Evolutionary conservation across 2,329 filamentous ascomycete species (phyloP), one percentile per base, ranked within the genome.

Genomic region (Cadophora malorum): DNA sequence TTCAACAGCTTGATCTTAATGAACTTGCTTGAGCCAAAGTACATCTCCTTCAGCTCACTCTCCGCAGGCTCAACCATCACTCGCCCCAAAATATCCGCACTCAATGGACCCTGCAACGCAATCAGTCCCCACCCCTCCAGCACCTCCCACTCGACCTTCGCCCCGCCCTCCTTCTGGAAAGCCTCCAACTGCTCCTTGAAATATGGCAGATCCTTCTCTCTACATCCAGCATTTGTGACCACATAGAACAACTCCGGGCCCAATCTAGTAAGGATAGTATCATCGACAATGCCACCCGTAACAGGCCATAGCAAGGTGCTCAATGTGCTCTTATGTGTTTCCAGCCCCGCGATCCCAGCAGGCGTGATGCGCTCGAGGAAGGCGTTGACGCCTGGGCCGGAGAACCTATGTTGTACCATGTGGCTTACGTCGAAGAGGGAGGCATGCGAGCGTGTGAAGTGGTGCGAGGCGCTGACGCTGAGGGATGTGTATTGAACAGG

Each of bases 341-440:
- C 82, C 69, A 97, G 85, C 41, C 84, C 82, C 59, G 85, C 83
- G 62, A 96, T 83, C 55, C 89, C 88, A 14, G 90, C 90, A 0
- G 96, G 96, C 0, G 94, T 97, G 69, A 99, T 84, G 72, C 84
- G 89, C 83, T 97, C 90, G 45, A 99, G 86, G 78, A 98, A 96
- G 4, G 87, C 87, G 31, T 90, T 86, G 5, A 93, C 94, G 41
- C 91, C 91, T 7, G 93, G 88, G 0, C 96, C 96, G 63, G 88
- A 88, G 78, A 99, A 89, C 73, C 90, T 86, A 79, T 97, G 94
- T 82, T 97, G 94, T 71, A 91, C 94, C 95, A 98, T 98, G 82
- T 98, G 96, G 79, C 91, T 91, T 65, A 98, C 96, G 80, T 99
- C 96, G 78, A 99, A 99, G 71, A 99, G 83, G 71, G 94, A 97